Conservation (phyloP, 2,329 filamentous ascomycete species). For the Myrmaecium sp. region DNA sequence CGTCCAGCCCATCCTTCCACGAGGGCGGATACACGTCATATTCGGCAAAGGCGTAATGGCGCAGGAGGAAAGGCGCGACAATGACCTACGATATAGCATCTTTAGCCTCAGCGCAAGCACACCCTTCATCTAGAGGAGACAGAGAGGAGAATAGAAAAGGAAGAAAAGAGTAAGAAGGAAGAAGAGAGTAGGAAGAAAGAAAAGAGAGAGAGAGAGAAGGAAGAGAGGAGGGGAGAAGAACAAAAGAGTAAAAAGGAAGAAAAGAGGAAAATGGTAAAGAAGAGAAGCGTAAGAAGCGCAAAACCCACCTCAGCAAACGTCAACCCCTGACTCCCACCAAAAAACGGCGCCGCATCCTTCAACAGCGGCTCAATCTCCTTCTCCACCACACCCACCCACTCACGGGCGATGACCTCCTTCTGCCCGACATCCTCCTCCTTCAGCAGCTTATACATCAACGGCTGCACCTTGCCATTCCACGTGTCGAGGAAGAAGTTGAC, state of each 20-base stretch:
- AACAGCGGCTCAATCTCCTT: constrained; percentile 64
- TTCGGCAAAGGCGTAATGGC: constrained; percentile 39
- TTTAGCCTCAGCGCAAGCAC: no score
- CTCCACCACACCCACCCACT: constrained; percentile 37
- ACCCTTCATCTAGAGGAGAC: no score
- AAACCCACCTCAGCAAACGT: constrained; percentile 55
- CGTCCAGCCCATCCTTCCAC: constrained; percentile 30
- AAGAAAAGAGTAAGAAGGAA: no score
- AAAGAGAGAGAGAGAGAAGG: no score
- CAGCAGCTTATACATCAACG: constrained; percentile 28
- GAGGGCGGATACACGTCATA: constrained; percentile 34
- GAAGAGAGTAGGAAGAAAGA: no score
- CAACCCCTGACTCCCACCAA: constrained; percentile 31
- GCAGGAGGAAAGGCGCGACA: constrained; percentile 49
- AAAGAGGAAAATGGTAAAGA: no score
- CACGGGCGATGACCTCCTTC: constrained; percentile 29
- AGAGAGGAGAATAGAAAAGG: no score
- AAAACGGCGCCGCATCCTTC: constrained; percentile 26
- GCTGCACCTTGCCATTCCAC: constrained; percentile 44
- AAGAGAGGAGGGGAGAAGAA: no score
- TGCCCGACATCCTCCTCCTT: constrained; percentile 33
- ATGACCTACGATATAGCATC: constrained; percentile 30
- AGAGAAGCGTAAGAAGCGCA: not conserved
- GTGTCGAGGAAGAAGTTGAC: constrained; percentile 59
- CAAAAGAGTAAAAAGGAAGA: no score